A percentile compares a stretch with the other conserved stretches of the same genome.
These are phyloP conservation scores for Metarhizium anisopliae DNA, from an alignment of 2,329 filamentous ascomycete species.

Conservation along the genomic window DNA sequence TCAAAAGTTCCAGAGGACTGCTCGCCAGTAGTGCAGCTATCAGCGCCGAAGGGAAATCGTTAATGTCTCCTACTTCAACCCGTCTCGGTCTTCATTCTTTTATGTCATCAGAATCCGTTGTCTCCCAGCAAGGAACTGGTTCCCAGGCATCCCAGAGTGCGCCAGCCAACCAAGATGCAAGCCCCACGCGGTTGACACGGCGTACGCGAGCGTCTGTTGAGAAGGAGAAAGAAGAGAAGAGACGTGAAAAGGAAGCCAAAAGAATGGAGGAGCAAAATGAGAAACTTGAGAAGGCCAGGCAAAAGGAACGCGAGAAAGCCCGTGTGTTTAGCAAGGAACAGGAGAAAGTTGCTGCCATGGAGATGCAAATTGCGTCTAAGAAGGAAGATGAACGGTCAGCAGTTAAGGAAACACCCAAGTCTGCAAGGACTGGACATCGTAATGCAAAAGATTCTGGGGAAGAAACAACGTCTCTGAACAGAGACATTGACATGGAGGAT, in stretches of 20 bases:
- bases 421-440: conserved; percentile 42
- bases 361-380: conserved; percentile 42
- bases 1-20: conserved; percentile 79
- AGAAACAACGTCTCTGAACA: conserved; percentile 19
- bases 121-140: conserved; percentile 15
- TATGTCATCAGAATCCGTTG: conserved; percentile 41
- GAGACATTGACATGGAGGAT: conserved; percentile 49
- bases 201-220: conserved; percentile 51
- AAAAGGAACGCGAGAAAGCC: conserved; percentile 63
- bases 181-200: conserved; percentile 34
- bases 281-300: conserved; percentile 58
- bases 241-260: conserved; percentile 56
- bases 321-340: conserved; percentile 49
- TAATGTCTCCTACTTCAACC: conserved; percentile 44
- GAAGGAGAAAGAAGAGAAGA: conserved; percentile 55
- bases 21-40: conserved; percentile 66
- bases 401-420: conserved; percentile 32
- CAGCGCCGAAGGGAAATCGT: conserved; percentile 52
- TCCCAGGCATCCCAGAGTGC: conserved; percentile 13
- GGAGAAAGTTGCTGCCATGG: conserved; percentile 43
- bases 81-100: conserved; percentile 34
- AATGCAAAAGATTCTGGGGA: conserved; percentile 32
- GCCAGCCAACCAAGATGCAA: conserved; percentile 18
- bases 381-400: conserved; percentile 40
- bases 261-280: conserved; percentile 50